Conservation (phyloP, 1,139 yeast genomes). For the Candida anutae region DNA sequence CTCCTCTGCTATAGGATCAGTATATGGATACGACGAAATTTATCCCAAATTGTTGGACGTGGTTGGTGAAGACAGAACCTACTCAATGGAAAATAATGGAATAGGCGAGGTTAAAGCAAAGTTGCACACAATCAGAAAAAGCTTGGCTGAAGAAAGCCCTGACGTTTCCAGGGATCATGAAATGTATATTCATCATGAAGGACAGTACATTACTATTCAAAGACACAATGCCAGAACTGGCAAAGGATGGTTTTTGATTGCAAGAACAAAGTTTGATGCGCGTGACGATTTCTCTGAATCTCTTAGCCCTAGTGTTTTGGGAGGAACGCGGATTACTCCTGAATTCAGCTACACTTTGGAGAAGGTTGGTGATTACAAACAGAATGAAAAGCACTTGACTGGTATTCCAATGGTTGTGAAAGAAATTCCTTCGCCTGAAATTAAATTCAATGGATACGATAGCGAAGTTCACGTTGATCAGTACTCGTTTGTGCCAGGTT, state of each 20-base stretch:
- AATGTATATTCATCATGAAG: constrained; percentile 92
- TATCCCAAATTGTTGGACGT: constrained; percentile 76
- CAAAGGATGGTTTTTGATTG: constrained; percentile 80
- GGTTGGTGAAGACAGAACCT: constrained; percentile 67
- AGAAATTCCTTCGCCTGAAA: constrained; percentile 43
- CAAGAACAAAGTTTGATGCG: constrained; percentile 66
- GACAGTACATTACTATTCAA: constrained; percentile 86
- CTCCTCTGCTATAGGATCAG: constrained; percentile 90
- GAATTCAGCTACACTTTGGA: constrained; percentile 55
- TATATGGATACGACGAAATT: constrained; percentile 89
- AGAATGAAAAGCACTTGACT: constrained; percentile 33
- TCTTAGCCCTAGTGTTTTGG: constrained; percentile 53
- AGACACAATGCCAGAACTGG: constrained; percentile 80
- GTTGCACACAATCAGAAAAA: constrained; percentile 49
- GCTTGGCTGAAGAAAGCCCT: constrained; percentile 57
- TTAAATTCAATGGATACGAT: constrained; percentile 39
- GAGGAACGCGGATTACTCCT: constrained; percentile 58
- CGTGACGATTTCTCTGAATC: constrained; percentile 38
- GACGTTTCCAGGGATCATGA: constrained; percentile 71
- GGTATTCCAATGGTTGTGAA: constrained; percentile 62
- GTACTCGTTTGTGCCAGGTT: constrained; percentile 72
- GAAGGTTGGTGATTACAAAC: constrained; percentile 42
- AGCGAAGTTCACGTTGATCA: constrained; percentile 43
- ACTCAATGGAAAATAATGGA: constrained; percentile 53
- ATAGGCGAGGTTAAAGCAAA: constrained; percentile 63